Evolutionary conservation across 257 asterid species (phyloP).

Genomic region (Mentha longifolia): DNA sequence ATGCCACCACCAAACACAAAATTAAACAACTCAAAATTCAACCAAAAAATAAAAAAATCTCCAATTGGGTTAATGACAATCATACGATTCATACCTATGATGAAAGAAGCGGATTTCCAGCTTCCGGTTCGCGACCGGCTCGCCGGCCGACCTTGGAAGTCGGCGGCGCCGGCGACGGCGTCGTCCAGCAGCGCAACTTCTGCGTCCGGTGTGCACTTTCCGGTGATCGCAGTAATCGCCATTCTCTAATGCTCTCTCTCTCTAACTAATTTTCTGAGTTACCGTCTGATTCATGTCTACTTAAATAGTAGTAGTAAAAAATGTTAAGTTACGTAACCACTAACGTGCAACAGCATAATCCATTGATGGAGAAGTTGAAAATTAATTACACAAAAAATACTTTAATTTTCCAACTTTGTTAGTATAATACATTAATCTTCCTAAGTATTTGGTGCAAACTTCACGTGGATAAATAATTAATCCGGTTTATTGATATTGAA

Average conservation of each 20-base stretch:
- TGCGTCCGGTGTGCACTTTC: constrained; percentile 14
- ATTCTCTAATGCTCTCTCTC: constrained; percentile 17
- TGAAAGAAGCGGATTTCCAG: constrained; percentile 49
- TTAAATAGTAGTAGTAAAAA: not conserved
- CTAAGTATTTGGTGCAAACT: too few species aligned
- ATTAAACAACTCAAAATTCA: not conserved
- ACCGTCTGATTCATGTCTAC: not conserved
- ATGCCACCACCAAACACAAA: not conserved
- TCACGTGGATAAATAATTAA: not conserved
- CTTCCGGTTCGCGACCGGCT: constrained; percentile 38
- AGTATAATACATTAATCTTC: too few species aligned
- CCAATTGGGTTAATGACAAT: too few species aligned
- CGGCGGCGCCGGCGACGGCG: constrained; percentile 33
- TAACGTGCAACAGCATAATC: too few species aligned
- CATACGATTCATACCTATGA: constrained; percentile 38
- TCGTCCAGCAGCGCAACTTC: constrained; percentile 31
- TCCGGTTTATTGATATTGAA: too few species aligned
- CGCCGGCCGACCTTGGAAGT: constrained; percentile 35
- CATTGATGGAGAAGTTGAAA: not conserved
- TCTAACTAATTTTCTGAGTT: not conserved
- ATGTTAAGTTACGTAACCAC: not conserved
- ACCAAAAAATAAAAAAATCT: not conserved
- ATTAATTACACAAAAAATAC: not conserved
- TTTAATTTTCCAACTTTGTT: too few species aligned
- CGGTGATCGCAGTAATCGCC: not conserved